Percentiles rank a stretch among this genome's conserved stretches.
Evolutionary conservation across 768 basidiomycete species (phyloP).

Genomic region (Panellus pusillus): DNA sequence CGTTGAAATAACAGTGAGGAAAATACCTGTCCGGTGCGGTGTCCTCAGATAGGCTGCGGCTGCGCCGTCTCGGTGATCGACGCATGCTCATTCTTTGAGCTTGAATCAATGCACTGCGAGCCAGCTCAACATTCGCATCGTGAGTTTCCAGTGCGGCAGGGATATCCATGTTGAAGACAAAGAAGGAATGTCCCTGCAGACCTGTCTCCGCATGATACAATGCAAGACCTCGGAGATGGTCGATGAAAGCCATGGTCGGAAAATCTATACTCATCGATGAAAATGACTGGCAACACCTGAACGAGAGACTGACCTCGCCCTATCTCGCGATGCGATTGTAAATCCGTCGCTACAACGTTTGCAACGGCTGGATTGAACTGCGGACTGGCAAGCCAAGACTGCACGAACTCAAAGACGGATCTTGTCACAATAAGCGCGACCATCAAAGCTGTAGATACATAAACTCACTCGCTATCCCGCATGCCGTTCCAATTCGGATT

Average conservation of each 20-base stretch:
- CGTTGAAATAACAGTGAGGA: not conserved
- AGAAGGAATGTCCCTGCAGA: conserved; percentile 21
- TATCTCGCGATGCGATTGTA: conserved; percentile 46
- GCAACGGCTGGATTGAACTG: conserved; percentile 29
- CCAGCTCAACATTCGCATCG: conserved; percentile 29
- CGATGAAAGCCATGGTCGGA: conserved; percentile 47
- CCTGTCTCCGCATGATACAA: conserved; percentile 30
- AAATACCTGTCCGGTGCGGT: conserved; percentile 42
- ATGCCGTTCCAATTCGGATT: conserved; percentile 26
- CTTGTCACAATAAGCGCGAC: conserved; percentile 24
- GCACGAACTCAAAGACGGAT: conserved; percentile 39
- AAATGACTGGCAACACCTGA: not conserved
- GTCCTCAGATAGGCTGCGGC: conserved; percentile 41
- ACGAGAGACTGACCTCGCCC: conserved; percentile 37
- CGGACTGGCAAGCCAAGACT: conserved; percentile 39
- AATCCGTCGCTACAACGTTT: conserved; percentile 35
- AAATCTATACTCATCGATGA: conserved; percentile 34
- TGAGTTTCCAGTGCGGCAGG: conserved; percentile 33
- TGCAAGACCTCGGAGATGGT: conserved; percentile 46
- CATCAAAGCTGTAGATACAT: not conserved
- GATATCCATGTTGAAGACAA: conserved; percentile 33
- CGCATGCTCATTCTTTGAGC: conserved; percentile 41
- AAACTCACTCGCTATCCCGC: conserved; percentile 42
- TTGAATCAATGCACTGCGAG: conserved; percentile 39
- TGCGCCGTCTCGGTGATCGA: conserved; percentile 46